Conservation (phyloP, 352 stramenopile species). For the Halophytophthora polymorphica region DNA sequence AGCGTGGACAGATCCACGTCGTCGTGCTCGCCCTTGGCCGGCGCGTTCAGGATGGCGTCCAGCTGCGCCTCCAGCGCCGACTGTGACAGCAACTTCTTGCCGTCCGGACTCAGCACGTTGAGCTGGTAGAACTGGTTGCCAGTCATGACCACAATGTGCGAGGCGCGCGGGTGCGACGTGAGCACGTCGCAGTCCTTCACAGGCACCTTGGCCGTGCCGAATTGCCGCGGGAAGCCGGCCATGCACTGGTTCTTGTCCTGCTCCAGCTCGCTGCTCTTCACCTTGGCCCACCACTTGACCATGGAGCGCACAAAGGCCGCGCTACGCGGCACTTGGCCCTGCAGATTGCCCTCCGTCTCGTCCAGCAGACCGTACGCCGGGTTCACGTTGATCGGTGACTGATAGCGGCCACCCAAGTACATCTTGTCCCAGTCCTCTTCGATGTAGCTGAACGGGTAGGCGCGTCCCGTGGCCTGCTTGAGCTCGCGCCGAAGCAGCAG, state of each 20-base stretch:
- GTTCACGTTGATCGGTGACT: constrained; percentile 91
- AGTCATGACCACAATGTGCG: constrained; percentile 89
- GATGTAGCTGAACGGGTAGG: constrained; percentile 93
- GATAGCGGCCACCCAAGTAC: constrained; percentile 89
- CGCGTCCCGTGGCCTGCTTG: constrained; percentile 66
- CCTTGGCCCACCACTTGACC: constrained; percentile 87
- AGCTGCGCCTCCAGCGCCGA: constrained; percentile 60
- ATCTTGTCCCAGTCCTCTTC: constrained; percentile 90
- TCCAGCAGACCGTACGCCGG: constrained; percentile 84
- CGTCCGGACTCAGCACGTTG: constrained; percentile 72
- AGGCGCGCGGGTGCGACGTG: constrained; percentile 64
- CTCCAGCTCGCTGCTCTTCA: constrained; percentile 85
- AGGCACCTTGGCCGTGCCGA: constrained; percentile 82
- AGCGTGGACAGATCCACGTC: constrained; percentile 74
- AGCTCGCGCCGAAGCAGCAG: constrained; percentile 69
- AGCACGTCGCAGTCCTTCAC: constrained; percentile 71
- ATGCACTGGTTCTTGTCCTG: constrained; percentile 90
- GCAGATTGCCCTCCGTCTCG: constrained; percentile 71
- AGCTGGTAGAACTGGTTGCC: constrained; percentile 85
- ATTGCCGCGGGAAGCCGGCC: constrained; percentile 85
- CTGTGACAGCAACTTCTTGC: constrained; percentile 82
- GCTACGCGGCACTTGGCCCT: constrained; percentile 65
- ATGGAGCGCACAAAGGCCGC: constrained; percentile 79
- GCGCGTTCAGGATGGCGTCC: constrained; percentile 61
- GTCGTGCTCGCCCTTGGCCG: constrained; percentile 38